phyloP scores from a whole-genome alignment of 1,139 yeast genomes.

The Waltiozyma sp. region DNA sequence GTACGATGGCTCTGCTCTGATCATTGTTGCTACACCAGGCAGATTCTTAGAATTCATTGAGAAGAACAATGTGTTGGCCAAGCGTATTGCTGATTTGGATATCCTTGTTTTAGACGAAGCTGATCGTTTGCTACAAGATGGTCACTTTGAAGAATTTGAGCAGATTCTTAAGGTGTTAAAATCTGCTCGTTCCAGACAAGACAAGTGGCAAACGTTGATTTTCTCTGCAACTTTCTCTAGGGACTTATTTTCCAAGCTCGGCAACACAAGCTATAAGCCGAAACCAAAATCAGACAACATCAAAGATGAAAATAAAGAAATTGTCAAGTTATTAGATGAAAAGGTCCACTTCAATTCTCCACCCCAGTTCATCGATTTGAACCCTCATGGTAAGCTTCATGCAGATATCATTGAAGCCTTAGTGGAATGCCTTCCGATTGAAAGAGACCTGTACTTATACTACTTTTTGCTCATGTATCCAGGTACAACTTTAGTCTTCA shows the following conservation, averaged over 20 bases:
- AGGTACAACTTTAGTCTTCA: slow-evolving; percentile 83
- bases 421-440: slow-evolving; percentile 84
- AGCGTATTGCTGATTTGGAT: slow-evolving; percentile 52
- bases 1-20: slow-evolving; percentile 54
- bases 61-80: slow-evolving; percentile 42
- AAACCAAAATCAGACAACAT: slow-evolving; percentile 20
- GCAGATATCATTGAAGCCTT: slow-evolving; percentile 72
- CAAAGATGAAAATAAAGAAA: slow-evolving; percentile 41
- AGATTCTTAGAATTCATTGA: slow-evolving; percentile 75
- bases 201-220: slow-evolving; percentile 80
- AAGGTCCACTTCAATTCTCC: slow-evolving; percentile 51
- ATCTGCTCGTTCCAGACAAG: slow-evolving; percentile 20
- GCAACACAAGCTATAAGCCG: slow-evolving; percentile 29
- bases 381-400: slow-evolving; percentile 77
- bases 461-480: slow-evolving; percentile 81
- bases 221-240: slow-evolving; percentile 91
- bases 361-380: slow-evolving; percentile 69
- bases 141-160: slow-evolving; percentile 90
- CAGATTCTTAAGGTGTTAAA: slow-evolving; percentile 57
- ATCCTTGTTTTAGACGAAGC: slow-evolving; percentile 89
- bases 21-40: slow-evolving; percentile 94
- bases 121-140: slow-evolving; percentile 90
- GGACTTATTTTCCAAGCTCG: slow-evolving; percentile 69
- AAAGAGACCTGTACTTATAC: slow-evolving; percentile 82
- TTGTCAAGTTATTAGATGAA: slow-evolving; percentile 41